Evolutionary conservation across 805 yeast genomes (phyloP), one percentile per base, ranked within the genome.

Genomic region (Lipomyces japonicus): DNA sequence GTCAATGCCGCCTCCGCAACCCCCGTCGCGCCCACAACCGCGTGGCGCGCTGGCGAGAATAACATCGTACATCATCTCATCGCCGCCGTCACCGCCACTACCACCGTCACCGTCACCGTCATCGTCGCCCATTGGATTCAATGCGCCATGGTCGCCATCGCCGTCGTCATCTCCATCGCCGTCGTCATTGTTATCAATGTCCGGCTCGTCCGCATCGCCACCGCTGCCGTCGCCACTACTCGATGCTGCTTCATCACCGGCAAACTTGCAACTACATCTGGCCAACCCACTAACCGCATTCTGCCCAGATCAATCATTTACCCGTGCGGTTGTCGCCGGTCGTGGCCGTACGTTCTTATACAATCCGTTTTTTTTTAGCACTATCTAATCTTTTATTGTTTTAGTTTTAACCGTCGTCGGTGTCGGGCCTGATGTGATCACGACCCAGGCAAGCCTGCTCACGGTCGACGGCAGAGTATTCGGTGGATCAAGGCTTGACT

Each of bases 401-500:
- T 10, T 23, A 48, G 52, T 41, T 40, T 31, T 51, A 42, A 42
- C 48, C 21, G 45, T 48, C 14, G 53, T 52, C 19, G 43, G 42
- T 5, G 53, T 52, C 37, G 48, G 42, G 14, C 35, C 51, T 10
- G 18, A 30, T 18, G 42, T 26, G 28, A 44, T 49, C 21, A 25
- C 31, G 28, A 50, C 39, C 16, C 39, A 24, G 14, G 23, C 38
- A 23, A 51, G 46, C n/a, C 12, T 42, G 39, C 34, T 48, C 35
- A n/a, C n/a, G n/a, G n/a, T 12, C n/a, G n/a, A n/a, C n/a, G n/a
- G n/a, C n/a, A n/a, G n/a, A n/a, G n/a, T n/a, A n/a, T n/a, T 37
- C 34, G 62, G 58, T 31, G 59, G 58, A 34, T 63, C 61, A 22
- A 62, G 62, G 25, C 44, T 61, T 16, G 57, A 56, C 45, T 54